Percentiles rank a stretch among this genome's conserved stretches.
phyloP scores from a whole-genome alignment of 768 basidiomycete genomes.

The Trametes gibbosa region DNA sequence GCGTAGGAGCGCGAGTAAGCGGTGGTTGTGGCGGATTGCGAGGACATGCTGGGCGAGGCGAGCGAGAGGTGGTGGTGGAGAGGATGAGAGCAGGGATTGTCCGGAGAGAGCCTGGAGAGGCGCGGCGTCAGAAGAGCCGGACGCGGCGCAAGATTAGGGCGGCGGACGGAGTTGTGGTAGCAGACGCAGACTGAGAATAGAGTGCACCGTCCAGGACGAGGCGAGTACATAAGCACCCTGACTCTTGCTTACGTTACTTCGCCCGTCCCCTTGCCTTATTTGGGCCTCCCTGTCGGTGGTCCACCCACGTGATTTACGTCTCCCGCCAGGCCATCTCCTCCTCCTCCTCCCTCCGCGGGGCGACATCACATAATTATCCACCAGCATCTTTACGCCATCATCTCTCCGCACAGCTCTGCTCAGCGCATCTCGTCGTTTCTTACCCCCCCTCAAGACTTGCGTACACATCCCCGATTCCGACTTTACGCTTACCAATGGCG shows the following conservation, averaged over 20 bases:
- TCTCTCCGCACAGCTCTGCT: background rate
- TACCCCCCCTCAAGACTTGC: background rate
- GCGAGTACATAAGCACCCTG: conserved; percentile 15
- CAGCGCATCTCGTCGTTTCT: background rate
- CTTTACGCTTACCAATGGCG: conserved; percentile 8
- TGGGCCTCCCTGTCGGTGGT: background rate
- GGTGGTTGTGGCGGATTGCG: conserved; percentile 9
- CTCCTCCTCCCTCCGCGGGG: too few relatives aligned
- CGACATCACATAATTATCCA: too few relatives aligned
- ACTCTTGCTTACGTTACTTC: conserved; percentile 19
- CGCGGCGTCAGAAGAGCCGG: background rate
- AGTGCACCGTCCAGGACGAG: background rate
- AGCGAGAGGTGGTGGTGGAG: background rate
- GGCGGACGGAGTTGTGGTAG: conserved; percentile 1
- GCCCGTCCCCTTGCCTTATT: conserved; percentile 3
- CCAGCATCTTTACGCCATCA: too few relatives aligned
- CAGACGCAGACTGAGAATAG: background rate
- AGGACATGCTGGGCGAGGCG: conserved; percentile 2
- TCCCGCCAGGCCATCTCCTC: background rate
- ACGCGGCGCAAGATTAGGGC: conserved; percentile 12
- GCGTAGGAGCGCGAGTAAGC: conserved; percentile 32
- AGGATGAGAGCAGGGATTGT: background rate
- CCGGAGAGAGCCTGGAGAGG: conserved; percentile 3
- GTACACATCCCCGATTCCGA: conserved; percentile 3
- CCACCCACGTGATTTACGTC: conserved; percentile 1